Conservation (phyloP, 805 yeast genomes). For the Lipomyces yamanashiensis region DNA sequence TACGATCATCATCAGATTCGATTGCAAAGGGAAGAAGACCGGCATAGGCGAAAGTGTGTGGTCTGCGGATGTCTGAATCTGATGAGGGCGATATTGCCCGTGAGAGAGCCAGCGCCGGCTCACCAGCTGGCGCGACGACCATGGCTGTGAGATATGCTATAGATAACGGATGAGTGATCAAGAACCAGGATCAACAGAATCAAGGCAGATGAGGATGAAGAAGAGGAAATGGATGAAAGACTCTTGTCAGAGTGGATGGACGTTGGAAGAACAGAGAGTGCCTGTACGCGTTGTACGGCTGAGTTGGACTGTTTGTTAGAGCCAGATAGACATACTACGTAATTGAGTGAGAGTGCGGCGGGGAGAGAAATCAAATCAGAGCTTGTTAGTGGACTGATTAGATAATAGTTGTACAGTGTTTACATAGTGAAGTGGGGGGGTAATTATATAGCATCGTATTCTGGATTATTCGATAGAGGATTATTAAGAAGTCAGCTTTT, state of each 20-base stretch:
- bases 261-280: background rate
- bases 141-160: conserved; percentile 3
- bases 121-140: conserved; percentile 7
- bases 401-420: no score
- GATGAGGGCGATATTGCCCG: conserved; percentile 3
- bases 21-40: conserved; percentile 71
- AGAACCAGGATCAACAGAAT: background rate
- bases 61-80: conserved; percentile 17
- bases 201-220: background rate
- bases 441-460: no score
- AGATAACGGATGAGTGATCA: background rate
- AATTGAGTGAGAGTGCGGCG: no score
- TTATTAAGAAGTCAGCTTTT: no score
- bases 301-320: no score
- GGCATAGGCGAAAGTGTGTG: conserved; percentile 49
- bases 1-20: conserved; percentile 70
- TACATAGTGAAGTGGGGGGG: no score
- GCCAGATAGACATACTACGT: no score
- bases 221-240: no score
- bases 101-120: background rate
- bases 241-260: background rate
- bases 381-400: no score
- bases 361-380: no score
- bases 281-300: background rate
- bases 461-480: no score